Evolutionary conservation across 2,329 filamentous ascomycete species (phyloP), one percentile per base, ranked within the genome.

Genomic region (Venturia asperata): DNA sequence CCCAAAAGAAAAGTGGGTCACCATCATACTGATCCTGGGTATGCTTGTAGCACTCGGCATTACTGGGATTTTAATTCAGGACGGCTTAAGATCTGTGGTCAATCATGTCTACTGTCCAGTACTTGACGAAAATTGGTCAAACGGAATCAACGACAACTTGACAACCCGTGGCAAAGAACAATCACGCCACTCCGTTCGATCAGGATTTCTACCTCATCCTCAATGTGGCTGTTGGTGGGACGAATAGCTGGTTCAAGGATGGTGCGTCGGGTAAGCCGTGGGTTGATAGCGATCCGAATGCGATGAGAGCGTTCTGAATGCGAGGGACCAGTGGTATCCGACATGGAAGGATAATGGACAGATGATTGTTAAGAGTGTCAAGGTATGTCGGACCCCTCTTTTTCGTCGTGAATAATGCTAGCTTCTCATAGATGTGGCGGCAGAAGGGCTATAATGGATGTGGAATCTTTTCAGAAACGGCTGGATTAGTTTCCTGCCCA

Each of bases 181-280:
- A 79, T 39, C 70, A 81, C 45, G 83, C 87, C 67, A 86, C 89
- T 0, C 90, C 90, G 0, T 93, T 93, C 70, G 89, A 92, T 71
- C 82, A 89, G 68, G 77, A 83, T 19, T 92, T 92, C 71, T 92
- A 89, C 70, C 82, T 93, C 58, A 87, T 92, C 69, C 73, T 93
- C 65, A 90, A 90, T 71, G 79, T 92, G 3, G 89, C 86, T 13
- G 89, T 92, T 9, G 90, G 90, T 39, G 85, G 86, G 62, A 91
- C 87, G 27, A 92, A 92, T 69, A 90, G 90, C 45, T 95, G 90
- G 90, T 95, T 94, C 72, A 79, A 87, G 71, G 90, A 95, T 73
- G 85, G 86, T 24, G 78, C 82, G 69, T 81, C 81, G 52, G 83
- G 81, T 41, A 95, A 95, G 80, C 91, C 91, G 1, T 95, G 91